phyloP scores from a whole-genome alignment of 352 stramenopile genomes.

The Phytopythium chamaehyphon region DNA sequence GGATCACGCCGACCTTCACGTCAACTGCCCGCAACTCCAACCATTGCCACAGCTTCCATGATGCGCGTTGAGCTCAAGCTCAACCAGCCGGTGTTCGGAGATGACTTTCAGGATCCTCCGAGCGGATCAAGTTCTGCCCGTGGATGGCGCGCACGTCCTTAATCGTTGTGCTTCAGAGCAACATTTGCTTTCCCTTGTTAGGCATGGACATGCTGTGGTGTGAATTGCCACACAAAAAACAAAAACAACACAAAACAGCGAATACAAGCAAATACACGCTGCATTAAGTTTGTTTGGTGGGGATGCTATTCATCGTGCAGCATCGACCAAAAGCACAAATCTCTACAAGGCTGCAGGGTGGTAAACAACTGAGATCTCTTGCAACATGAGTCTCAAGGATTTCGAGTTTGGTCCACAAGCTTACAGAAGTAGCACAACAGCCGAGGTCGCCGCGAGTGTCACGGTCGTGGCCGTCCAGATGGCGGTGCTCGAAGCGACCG shows the following conservation, averaged over 20 bases:
- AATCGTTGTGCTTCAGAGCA: too few relatives aligned
- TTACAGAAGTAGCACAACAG: slow-evolving; percentile 3
- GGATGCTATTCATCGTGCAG: too few relatives aligned
- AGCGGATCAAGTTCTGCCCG: slow-evolving; percentile 8
- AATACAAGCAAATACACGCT: too few relatives aligned
- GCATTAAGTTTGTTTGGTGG: too few relatives aligned
- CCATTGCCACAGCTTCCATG: slow-evolving; percentile 25
- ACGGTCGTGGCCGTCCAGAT: slow-evolving; percentile 1
- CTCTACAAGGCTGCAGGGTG: too few relatives aligned
- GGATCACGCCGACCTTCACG: background rate
- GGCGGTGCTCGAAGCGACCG: background rate
- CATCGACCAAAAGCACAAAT: too few relatives aligned
- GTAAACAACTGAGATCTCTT: background rate
- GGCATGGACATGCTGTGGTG: too few relatives aligned
- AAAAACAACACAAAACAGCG: too few relatives aligned
- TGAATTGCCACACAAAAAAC: too few relatives aligned
- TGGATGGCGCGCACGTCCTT: background rate
- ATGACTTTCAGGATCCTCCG: slow-evolving; percentile 26
- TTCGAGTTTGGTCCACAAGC: too few relatives aligned
- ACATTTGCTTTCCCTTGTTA: too few relatives aligned
- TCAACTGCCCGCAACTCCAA: background rate
- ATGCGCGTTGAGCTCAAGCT: slow-evolving; percentile 49
- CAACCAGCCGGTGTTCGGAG: slow-evolving; percentile 49
- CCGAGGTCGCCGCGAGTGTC: background rate
- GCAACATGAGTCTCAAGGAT: background rate